Evolutionary conservation across 257 asterid species (phyloP).

Genomic region (Voacanga thouarsii): DNA sequence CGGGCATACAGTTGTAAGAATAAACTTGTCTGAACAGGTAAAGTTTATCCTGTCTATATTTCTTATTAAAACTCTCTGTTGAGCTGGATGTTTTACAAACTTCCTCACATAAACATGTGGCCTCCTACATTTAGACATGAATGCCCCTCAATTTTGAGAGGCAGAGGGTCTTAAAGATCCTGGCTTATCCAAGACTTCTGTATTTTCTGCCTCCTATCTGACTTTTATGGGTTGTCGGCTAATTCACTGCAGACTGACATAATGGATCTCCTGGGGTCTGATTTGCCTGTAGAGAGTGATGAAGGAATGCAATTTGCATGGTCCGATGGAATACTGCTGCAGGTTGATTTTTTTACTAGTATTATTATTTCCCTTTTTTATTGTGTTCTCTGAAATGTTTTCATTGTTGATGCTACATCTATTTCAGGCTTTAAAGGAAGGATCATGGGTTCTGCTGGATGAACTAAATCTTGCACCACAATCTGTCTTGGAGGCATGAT

Average conservation of each 20-base stretch:
- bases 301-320: conserved; percentile 91
- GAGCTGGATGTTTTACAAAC: not conserved
- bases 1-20: conserved; percentile 89
- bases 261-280: conserved; percentile 96
- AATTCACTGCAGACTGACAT: conserved; percentile 77
- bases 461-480: conserved; percentile 99
- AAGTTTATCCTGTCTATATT: conserved; percentile 12
- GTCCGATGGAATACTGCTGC: conserved; percentile 98
- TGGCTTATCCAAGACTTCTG: not conserved
- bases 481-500: conserved; percentile 84
- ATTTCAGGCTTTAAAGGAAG: conserved; percentile 83
- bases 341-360: conserved; percentile 42
- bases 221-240: conserved; percentile 19
- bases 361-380: not conserved
- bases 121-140: not conserved
- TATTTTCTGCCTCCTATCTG: conserved; percentile 6
- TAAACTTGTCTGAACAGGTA: conserved; percentile 97
- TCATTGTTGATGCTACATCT: conserved; percentile 11
- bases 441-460: conserved; percentile 95
- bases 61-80: not conserved
- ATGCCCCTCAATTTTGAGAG: not conserved
- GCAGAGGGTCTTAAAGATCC: not conserved
- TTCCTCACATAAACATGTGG: not conserved
- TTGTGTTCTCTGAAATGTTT: not conserved
- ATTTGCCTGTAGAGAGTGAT: conserved; percentile 91